phyloP scores from a whole-genome alignment of 305 asterid genomes.

The Salvia sclarea region DNA sequence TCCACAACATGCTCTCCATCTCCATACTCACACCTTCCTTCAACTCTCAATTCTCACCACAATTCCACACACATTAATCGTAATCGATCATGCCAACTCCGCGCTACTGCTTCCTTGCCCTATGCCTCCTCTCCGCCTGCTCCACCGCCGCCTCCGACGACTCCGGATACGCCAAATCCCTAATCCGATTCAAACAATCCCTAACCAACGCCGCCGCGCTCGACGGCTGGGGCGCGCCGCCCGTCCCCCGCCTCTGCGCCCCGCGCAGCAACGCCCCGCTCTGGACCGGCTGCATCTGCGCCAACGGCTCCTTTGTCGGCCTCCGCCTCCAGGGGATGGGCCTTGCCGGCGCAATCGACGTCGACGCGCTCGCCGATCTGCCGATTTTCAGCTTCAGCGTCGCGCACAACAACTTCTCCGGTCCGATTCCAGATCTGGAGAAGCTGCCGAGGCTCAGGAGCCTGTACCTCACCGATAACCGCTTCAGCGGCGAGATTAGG shows the following conservation, averaged over 20 bases:
- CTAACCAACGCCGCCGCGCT: constrained; percentile 41
- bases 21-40: background rate
- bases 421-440: constrained; percentile 48
- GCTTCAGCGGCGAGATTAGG: constrained; percentile 57
- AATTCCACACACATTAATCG: background rate
- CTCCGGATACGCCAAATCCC: constrained; percentile 25
- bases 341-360: constrained; percentile 47
- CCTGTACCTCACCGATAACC: constrained; percentile 52
- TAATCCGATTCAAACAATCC: constrained; percentile 47
- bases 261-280: constrained; percentile 33
- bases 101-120: background rate
- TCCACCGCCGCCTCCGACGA: constrained; percentile 8
- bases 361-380: constrained; percentile 40
- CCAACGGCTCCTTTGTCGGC: constrained; percentile 39
- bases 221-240: constrained; percentile 39
- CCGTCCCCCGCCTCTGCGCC: constrained; percentile 31
- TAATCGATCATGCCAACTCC: background rate
- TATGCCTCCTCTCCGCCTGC: constrained; percentile 6
- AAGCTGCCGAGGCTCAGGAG: constrained; percentile 48
- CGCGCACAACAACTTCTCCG: constrained; percentile 54
- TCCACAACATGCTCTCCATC: constrained; percentile 30
- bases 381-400: constrained; percentile 49
- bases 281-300: constrained; percentile 54
- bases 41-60: background rate
- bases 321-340: constrained; percentile 51